Base-by-base conservation (phyloP, 2,329 filamentous ascomycete genomes). In the Sarocladium kiliense region DNA sequence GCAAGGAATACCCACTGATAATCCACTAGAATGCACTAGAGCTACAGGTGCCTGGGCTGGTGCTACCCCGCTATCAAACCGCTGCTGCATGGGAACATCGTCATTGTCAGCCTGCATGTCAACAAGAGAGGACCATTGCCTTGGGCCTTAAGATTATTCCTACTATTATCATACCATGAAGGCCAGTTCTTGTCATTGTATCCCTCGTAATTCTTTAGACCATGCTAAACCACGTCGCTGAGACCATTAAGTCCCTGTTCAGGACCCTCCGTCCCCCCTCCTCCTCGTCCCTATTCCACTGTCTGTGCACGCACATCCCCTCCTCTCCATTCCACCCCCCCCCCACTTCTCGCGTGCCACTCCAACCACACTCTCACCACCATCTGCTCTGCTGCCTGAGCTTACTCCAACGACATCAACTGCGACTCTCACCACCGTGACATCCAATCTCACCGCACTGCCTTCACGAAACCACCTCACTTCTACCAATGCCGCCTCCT, bases 401-500 rank as follows among this genome's bases (percentile, higher is more conserved):
- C 19, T 23, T 44, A 44, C 39, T 44, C 39, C 39, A 23, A 44
- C 39, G 10, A 49, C 36, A 16, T n/a, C n/a, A n/a, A n/a, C n/a
- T n/a, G n/a, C n/a, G n/a, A n/a, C n/a, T n/a, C n/a, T n/a, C n/a
- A n/a, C n/a, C n/a, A n/a, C n/a, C n/a, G n/a, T n/a, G n/a, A n/a
- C n/a, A n/a, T n/a, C n/a, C n/a, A n/a, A n/a, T n/a, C n/a, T n/a
- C n/a, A n/a, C n/a, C n/a, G n/a, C n/a, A n/a, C n/a, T n/a, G n/a
- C n/a, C n/a, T n/a, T n/a, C n/a, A n/a, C n/a, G n/a, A n/a, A n/a
- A n/a, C n/a, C n/a, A n/a, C n/a, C n/a, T n/a, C n/a, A 19, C 18
- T 19, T 9, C 23, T n/a, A 10, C 37, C 30, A 47, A 56, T 54
- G 53, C 60, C 61, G 42, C 63, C 61, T 12, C 59, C 58, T 11